Evolutionary conservation across 2,329 filamentous ascomycete species (phyloP).

Genomic region (Ophiostoma quercus): DNA sequence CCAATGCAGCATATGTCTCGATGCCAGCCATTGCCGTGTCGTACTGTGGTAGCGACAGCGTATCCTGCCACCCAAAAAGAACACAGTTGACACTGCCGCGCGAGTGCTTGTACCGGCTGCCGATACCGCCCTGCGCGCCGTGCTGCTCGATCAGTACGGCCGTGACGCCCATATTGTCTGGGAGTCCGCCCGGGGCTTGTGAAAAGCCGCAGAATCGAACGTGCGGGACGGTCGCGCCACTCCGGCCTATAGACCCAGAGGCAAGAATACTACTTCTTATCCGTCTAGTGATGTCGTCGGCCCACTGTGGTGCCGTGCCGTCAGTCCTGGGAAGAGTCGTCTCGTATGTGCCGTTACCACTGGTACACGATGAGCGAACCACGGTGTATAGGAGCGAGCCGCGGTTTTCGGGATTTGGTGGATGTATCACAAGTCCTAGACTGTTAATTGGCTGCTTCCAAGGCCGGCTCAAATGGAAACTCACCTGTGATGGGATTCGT

Average conservation of each 20-base stretch:
- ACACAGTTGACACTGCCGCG: constrained; percentile 32
- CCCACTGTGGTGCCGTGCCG: constrained; percentile 41
- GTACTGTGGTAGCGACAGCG: constrained; percentile 12
- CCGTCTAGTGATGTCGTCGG: not conserved
- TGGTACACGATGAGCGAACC: constrained; percentile 43
- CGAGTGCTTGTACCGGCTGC: constrained; percentile 18
- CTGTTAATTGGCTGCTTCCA: not conserved
- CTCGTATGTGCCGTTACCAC: constrained; percentile 36
- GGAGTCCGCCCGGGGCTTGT: constrained; percentile 43
- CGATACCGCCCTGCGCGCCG: constrained; percentile 44
- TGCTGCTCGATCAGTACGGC: constrained; percentile 48
- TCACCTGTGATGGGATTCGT: constrained; percentile 47
- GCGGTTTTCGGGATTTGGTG: constrained; percentile 33
- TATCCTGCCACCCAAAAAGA: constrained; percentile 34
- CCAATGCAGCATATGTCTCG: not conserved
- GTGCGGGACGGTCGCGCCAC: constrained; percentile 32
- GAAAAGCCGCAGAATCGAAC: constrained; percentile 52
- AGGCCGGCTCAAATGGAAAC: not conserved
- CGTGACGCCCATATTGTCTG: constrained; percentile 35
- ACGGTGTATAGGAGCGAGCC: constrained; percentile 47
- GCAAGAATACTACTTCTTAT: not conserved
- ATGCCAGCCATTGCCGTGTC: not conserved
- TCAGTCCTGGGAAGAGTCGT: constrained; percentile 13
- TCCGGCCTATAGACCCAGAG: not conserved
- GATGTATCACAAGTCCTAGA: constrained; percentile 38